Evolutionary conservation across 139 green algal genomes (phyloP), one percentile per base, ranked within the genome.

Genomic region (Chlorella sorokiniana): DNA sequence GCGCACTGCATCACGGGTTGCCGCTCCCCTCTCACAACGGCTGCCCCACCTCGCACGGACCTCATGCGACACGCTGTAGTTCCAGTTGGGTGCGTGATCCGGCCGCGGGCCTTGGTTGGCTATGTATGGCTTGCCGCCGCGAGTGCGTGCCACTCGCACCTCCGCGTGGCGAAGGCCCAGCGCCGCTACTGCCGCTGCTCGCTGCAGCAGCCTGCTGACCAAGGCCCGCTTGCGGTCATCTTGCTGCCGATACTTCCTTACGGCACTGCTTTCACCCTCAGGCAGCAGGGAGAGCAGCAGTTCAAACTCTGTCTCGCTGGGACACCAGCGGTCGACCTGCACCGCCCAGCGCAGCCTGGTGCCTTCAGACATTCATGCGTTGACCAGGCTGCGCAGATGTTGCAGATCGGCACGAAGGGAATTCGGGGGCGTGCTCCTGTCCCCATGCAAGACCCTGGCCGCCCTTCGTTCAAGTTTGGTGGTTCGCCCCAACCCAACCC

Each of bases 31-130:
- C n/a, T n/a, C n/a, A n/a, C n/a, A n/a, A n/a, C n/a, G n/a, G n/a
- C n/a, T n/a, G n/a, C n/a, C n/a, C n/a, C n/a, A 22, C 16, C 2
- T 31, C 69, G 1, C 70, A 90, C n/a, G n/a, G n/a, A n/a, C 91
- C 87, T 97, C 93, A 81, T 97, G 94, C 0, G 89, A 93, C 11
- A 96, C 92, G 71, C 96, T 98, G 84, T 93, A 98, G 73, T 97
- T 97, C 86, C 95, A 96, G 84, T 96, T 97, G 37, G 90, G 93
- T 1, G 73, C 83, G 44, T 74, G 16, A 16, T 65, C 18, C 23
- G 37, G 20, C 59, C 10, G 23, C 51, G 40, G 23, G 42, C 3
- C 45, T 41, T 64, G 25, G 35, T 81, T 88, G 37, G 69, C 80
- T 7, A 90, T 48, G 62, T 89, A 96, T 4, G 92, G 92, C 83